A percentile compares a stretch with the other conserved stretches of the same genome.
Conservation (phyloP, 768 basidiomycete species). For the Trametes cinnabarina region DNA sequence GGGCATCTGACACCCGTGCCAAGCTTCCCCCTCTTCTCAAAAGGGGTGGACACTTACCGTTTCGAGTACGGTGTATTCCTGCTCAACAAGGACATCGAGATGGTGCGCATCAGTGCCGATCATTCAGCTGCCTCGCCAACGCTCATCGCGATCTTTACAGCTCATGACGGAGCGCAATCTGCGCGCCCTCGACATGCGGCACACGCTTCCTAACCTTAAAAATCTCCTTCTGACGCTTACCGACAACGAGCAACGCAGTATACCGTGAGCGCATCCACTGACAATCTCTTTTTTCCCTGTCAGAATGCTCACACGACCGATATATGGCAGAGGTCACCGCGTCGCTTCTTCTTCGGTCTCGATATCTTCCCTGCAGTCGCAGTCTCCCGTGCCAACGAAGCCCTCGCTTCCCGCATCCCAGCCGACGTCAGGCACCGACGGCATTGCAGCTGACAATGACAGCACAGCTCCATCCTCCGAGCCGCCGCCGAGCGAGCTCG, state of each 20-base stretch:
- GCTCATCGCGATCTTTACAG: constrained; percentile 38
- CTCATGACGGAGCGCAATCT: constrained; percentile 90
- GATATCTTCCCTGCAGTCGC: constrained; percentile 23
- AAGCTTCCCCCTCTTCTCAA: constrained; percentile 94
- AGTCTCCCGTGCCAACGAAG: constrained; percentile 15
- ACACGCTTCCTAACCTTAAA: constrained; percentile 96
- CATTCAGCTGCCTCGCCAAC: constrained; percentile 6
- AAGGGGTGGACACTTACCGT: constrained; percentile 92
- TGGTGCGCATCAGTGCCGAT: constrained; percentile 48
- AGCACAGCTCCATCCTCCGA: background rate
- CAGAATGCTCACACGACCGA: background rate
- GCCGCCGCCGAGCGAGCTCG: background rate
- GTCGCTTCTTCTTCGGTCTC: constrained; percentile 20
- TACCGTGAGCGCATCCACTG: constrained; percentile 39
- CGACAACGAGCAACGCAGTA: constrained; percentile 54
- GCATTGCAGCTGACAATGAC: background rate
- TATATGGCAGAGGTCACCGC: constrained; percentile 6
- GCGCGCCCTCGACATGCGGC: constrained; percentile 87
- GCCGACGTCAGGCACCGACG: constrained; percentile 4
- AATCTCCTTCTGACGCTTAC: constrained; percentile 86
- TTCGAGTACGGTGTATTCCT: constrained; percentile 98
- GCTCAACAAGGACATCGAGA: constrained; percentile 95
- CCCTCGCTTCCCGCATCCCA: constrained; percentile 9
- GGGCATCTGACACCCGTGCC: background rate
- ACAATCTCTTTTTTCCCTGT: background rate